These are phyloP conservation scores for Colletotrichum sp. DNA, from an alignment of 2,329 filamentous ascomycete species.

Conservation along the genomic window DNA sequence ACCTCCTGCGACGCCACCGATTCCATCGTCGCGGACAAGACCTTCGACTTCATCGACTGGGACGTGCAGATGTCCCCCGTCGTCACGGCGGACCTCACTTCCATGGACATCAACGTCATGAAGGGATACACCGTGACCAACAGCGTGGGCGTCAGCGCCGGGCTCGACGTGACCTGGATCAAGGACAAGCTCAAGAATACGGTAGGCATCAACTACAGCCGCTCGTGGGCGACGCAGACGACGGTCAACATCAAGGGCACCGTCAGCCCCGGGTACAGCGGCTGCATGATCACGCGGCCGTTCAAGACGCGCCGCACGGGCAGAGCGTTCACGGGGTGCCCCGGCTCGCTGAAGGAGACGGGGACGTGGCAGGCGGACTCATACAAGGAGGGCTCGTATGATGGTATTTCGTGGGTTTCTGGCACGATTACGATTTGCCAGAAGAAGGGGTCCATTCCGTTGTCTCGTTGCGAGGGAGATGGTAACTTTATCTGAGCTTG, in stretches of 20 bases:
- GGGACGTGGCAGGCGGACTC: constrained; percentile 2
- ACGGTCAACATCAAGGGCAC: not conserved
- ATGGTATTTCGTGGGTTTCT: not conserved
- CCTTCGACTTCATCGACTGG: constrained; percentile 1
- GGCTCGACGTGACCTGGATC: not conserved
- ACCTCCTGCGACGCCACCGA: not conserved
- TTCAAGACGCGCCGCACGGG: constrained; percentile 1
- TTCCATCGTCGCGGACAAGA: not conserved
- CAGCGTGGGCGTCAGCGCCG: not conserved
- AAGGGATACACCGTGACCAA: not conserved
- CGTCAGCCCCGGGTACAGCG: not conserved
- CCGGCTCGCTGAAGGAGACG: not conserved
- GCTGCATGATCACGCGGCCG: not conserved
- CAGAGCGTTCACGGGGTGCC: not conserved
- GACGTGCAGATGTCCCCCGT: constrained; percentile 13
- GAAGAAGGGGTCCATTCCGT: not conserved
- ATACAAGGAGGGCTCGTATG: not conserved
- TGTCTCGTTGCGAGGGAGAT: not conserved
- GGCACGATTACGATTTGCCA: not conserved
- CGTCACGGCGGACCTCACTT: not conserved
- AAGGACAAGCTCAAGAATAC: not conserved
- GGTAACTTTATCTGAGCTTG: not conserved
- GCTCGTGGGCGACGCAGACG: not conserved
- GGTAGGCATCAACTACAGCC: not conserved
- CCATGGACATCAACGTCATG: not conserved